Conservation (phyloP, 2,329 filamentous ascomycete species). For the Dactylellina parvicollis region DNA sequence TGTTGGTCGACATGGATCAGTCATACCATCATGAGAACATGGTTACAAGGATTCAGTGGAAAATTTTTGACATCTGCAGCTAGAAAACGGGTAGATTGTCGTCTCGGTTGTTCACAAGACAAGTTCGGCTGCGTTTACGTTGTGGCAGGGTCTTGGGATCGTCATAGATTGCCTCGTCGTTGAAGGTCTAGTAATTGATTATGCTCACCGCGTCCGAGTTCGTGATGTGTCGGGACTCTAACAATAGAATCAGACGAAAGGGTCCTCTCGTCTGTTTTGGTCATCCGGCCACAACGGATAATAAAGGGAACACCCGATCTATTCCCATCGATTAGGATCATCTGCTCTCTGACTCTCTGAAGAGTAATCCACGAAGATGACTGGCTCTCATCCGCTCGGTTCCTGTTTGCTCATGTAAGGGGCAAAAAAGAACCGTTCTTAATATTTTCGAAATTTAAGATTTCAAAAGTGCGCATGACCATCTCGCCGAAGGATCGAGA, state of each 20-base stretch:
- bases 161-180: background rate
- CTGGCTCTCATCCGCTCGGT: conserved; percentile 44
- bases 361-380: conserved; percentile 38
- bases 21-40: conserved; percentile 46
- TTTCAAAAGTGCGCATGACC: conserved; percentile 42
- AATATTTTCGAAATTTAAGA: conserved; percentile 29
- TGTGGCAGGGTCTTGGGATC: conserved; percentile 38
- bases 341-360: conserved; percentile 11
- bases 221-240: conserved; percentile 20
- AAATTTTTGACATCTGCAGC: conserved; percentile 48
- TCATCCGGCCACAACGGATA: conserved; percentile 41
- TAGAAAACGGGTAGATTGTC: conserved; percentile 45
- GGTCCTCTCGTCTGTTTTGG: conserved; percentile 14
- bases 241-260: conserved; percentile 35
- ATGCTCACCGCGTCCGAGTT: conserved; percentile 9
- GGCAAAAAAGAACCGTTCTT: conserved; percentile 43
- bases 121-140: conserved; percentile 24
- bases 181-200: conserved; percentile 11
- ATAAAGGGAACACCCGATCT: conserved; percentile 42
- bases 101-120: conserved; percentile 46
- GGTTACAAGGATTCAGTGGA: conserved; percentile 31
- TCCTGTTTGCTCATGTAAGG: conserved; percentile 54
- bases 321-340: conserved; percentile 40
- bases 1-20: conserved; percentile 31
- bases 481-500: conserved; percentile 15